Base-by-base conservation (phyloP, 2,329 filamentous ascomycete species). In the Apiospora aurea region DNA sequence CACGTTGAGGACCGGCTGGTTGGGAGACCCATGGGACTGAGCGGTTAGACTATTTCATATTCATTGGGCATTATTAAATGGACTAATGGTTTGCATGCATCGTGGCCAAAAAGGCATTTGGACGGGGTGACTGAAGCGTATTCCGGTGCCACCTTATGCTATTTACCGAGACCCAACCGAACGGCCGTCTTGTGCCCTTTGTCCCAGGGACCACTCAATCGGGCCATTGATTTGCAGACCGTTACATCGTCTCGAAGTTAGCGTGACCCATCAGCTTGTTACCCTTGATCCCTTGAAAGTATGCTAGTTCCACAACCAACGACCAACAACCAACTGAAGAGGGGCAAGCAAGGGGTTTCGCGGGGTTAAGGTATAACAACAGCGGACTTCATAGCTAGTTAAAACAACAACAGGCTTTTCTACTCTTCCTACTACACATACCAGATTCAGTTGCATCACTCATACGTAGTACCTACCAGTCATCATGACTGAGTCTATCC, bases 401-500 rank as follows among this genome's bases (percentile, higher is more conserved):
- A 29, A 29, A 38, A 38, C 7, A 5, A 38, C 34, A 38, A 38
- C 34, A 38, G 34, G 34, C 7, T 38, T 38, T 38, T 38, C 34
- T 8, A 38, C 34, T 38, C 7, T 38, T 8, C 34, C 34, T 38
- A 38, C 34, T 38, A 38, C 34, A 38, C 34, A 38, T 38, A 38
- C 34, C 34, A 38, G 34, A 38, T 38, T 38, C 34, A 38, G 34
- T 38, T 43, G 10, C 8, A 43, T 13, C 13, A 43, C 10, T 38
- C 34, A n/a, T 10, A 49, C 18, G 46, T 10, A 2, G 7, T 43
- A 11, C 10, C 21, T 6, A n/a, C 18, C 6, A n/a, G 6, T 7
- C n/a, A 49, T 10, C 16, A 70, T 70, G 51, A n/a, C 69, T 47
- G 51, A 2, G 7, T 18, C 5, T 7, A 72, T 72, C 21, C 61